Base-by-base conservation (phyloP, 192 early-diverging fungal species). In the Obelidium mucronatum region DNA sequence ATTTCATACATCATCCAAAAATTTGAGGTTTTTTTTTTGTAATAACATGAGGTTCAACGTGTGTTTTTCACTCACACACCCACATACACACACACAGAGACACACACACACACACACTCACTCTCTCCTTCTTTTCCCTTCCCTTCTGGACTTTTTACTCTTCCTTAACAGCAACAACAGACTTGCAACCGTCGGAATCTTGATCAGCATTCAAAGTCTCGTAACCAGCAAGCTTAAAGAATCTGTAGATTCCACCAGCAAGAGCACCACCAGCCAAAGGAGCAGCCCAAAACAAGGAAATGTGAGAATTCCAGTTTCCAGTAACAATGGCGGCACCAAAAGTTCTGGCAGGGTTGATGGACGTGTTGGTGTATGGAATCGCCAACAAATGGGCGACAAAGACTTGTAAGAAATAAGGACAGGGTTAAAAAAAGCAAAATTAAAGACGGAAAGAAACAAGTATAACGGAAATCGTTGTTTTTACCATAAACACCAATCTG, bases 291-390 rank as follows among this genome's bases (percentile, higher is more conserved):
- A 77, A 67, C 30, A 64, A 34, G 3, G n/a, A 15, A 58, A 28
- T 5, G 26, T 91, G 89, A 11, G 80, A 34, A 11, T 51, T 59
- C 56, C 87, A 79, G 13, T 52, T 68, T 13, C 83, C 83, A 22
- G 86, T 78, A 5, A 85, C 83, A 30, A 89, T 62, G 4, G 89
- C 80, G 36, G 87, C 80, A 55, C 79, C 90, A 80, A 91, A 89
- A 52, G 84, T 81, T 53, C 89, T 82, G 36, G 90, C 91, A 15
- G 90, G 91, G 80, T 92, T 92, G 68, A 92, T 74, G 37, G 83
- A 82, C 24, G 87, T 86, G 48, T 82, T 80, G 36, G 79, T 83
- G 78, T 76, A 81, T 17, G 82, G 82, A 37, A 83, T 77, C 11
- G 74, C 51, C 24, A 82, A 28, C 19, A 86, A 28, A 52, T 86